Base-by-base conservation (phyloP, 208 protist species). In the Acanthamoeba triangularis region DNA sequence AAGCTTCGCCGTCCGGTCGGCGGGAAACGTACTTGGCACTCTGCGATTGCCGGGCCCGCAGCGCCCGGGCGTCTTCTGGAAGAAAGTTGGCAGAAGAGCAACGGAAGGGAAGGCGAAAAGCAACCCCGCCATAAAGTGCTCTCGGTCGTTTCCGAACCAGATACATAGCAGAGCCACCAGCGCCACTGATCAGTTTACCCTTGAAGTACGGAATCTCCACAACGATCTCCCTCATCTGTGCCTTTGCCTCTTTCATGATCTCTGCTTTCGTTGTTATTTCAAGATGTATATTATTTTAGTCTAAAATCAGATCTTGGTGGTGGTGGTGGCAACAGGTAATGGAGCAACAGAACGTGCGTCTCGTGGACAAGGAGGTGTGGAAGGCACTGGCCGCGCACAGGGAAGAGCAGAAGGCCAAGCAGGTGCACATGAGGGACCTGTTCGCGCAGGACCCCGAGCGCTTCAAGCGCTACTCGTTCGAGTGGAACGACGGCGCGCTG, bases 401-500 rank as follows among this genome's bases (percentile, higher is more conserved):
- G 30, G 91, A 94, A 88, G 49, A 85, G 80, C 23, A 54, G 20
- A 94, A 90, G 69, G 72, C 69, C 14, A 82, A 82, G 74, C 33
- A 44, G n/a, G 61, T 94, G 41, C 49, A 94, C 65, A 96, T 97
- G 96, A 33, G 90, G 16, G 90, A 96, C 30, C 61, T 98, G 33
- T 98, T 98, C 56, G 94, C 47, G 18, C 30, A 74, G 8, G 97
- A 98, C 59, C 37, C 84, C 20, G 23, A 95, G 30, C 94, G 97
- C 44, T 97, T 97, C 65, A 33, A 80, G 3, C 95, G 74, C 18
- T 96, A 97, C 65, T 92, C 78, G 93, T 95, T 98, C 33, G 96
- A 98, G 67, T 95, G 98, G 25, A 96, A 96, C 49, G 96, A 98
- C 69, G 96, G 96, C 94, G 98, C 98, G 63, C 98, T 99, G 80